A percentile compares a stretch with the other conserved stretches of the same genome.
phyloP scores from a whole-genome alignment of 192 early-diverging fungal genomes.

The Chytriomyces hyalinus region DNA sequence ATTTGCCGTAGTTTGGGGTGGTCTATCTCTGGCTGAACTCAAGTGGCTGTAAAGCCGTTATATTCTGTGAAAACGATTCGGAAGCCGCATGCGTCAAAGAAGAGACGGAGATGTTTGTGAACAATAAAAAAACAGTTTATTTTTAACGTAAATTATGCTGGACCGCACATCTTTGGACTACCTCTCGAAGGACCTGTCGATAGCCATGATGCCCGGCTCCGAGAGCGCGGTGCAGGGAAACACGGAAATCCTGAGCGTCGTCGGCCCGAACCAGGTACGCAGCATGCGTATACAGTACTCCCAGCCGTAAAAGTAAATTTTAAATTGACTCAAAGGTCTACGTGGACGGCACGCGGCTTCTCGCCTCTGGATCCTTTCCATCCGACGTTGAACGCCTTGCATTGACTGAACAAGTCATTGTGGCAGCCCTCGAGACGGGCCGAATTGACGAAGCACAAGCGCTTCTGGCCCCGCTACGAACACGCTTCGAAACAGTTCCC shows the following conservation, averaged over 20 bases:
- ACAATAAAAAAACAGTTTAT: too few relatives aligned
- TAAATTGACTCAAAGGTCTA: slow-evolving; percentile 7
- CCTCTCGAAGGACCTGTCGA: neutral
- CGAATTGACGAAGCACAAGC: slow-evolving; percentile 67
- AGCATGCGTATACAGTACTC: too few relatives aligned
- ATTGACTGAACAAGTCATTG: slow-evolving; percentile 80
- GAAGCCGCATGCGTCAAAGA: too few relatives aligned
- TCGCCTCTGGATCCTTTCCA: slow-evolving; percentile 14
- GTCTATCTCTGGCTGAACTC: too few relatives aligned
- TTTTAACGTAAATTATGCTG: too few relatives aligned
- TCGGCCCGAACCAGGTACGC: slow-evolving; percentile 7
- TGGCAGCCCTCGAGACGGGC: slow-evolving; percentile 80
- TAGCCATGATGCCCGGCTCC: slow-evolving; percentile 20
- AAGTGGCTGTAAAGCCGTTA: too few relatives aligned
- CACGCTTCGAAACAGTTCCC: slow-evolving; percentile 51
- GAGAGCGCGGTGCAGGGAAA: neutral
- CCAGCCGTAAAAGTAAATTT: too few relatives aligned
- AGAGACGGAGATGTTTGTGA: too few relatives aligned
- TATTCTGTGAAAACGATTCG: too few relatives aligned
- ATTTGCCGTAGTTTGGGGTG: too few relatives aligned
- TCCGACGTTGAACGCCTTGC: slow-evolving; percentile 45
- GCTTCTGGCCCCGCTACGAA: slow-evolving; percentile 65
- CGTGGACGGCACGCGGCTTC: slow-evolving; percentile 25
- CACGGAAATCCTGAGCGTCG: neutral
- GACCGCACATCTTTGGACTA: neutral